Evolutionary conservation across 2,329 filamentous ascomycete species (phyloP).

Genomic region (Keithomyces neogunnii): DNA sequence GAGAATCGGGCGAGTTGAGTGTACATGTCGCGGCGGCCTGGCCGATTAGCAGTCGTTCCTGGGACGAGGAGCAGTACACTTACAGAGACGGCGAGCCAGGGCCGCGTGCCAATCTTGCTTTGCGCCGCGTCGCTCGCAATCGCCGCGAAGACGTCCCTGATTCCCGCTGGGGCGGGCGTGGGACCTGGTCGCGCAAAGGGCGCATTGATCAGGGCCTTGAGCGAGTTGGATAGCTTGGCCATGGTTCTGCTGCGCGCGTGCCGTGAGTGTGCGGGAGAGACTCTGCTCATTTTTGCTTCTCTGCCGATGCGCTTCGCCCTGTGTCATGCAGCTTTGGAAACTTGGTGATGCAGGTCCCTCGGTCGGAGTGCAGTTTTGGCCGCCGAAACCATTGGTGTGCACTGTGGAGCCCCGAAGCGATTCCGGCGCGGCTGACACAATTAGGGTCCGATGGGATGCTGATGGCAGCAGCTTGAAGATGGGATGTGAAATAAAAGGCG

Average conservation of each 20-base stretch:
- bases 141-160: conserved; percentile 53
- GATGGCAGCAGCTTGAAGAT: neutral
- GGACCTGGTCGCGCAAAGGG: conserved; percentile 58
- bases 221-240: conserved; percentile 62
- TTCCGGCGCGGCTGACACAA: too few relatives aligned
- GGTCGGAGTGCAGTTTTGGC: conserved; percentile 2
- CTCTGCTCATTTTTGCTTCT: neutral
- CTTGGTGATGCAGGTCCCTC: neutral
- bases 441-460: neutral
- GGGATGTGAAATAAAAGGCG: too few relatives aligned
- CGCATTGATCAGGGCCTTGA: conserved; percentile 68
- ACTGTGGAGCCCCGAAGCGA: too few relatives aligned
- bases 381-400: neutral
- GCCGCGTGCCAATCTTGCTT: conserved; percentile 53
- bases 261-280: neutral
- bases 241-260: conserved; percentile 31
- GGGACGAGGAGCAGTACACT: conserved; percentile 8
- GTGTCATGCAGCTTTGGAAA: neutral
- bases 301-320: too few relatives aligned
- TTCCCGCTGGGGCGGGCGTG: conserved; percentile 53
- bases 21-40: conserved; percentile 77
- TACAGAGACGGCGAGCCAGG: conserved; percentile 61
- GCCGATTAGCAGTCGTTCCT: too few relatives aligned
- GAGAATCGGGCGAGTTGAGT: conserved; percentile 74
- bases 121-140: conserved; percentile 55